Evolutionary conservation across 495 filamentous ascomycete species (phyloP), one percentile per base, ranked within the genome.

Genomic region (Cairneyella variabilis): DNA sequence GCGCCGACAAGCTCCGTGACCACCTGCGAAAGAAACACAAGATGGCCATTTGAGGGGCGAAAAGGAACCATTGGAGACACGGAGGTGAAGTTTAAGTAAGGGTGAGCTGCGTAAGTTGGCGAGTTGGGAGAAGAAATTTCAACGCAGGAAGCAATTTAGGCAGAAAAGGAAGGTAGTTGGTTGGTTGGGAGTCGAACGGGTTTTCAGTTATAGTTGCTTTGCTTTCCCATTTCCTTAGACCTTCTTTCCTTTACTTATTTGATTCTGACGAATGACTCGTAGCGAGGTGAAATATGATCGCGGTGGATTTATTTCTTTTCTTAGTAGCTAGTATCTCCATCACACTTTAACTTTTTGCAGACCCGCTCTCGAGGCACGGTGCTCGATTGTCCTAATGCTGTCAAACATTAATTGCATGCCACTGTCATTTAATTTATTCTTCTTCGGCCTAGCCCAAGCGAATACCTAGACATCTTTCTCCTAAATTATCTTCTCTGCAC

Each of bases 21-120:
- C 42, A 55, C 52, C 52, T 41, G 52, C 52, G 52, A 8, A 55
- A 40, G 52, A 55, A 55, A 55, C 52, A 55, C 52, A 36, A 32
- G 44, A 55, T 38, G 26, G 44, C 20, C 36, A 25, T 48, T 48
- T 55, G n/a, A 48, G 44, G 44, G 42, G 51, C 2, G 26, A n/a
- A 21, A 54, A 54, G 51, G 37, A 39, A 39, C 28, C 20, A 47
- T 40, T 54, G 28, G 51, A 48, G 42, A 47, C 30, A 36, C 51
- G 27, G 43, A 47, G 40, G 23, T 38, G 51, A 54, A 48, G 40
- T 54, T 36, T n/a, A n/a, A n/a, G n/a, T 43, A 54, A 21, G 43
- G 32, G 42, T 22, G 48, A 21, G 51, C 51, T 47, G 51, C 27
- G 1, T 54, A 47, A 47, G 52, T 55, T 55, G 43, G 52, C 22